Percentiles rank a stretch among this genome's conserved stretches.
phyloP scores from a whole-genome alignment of 306 rosid genomes.

The Medicago lupulina region DNA sequence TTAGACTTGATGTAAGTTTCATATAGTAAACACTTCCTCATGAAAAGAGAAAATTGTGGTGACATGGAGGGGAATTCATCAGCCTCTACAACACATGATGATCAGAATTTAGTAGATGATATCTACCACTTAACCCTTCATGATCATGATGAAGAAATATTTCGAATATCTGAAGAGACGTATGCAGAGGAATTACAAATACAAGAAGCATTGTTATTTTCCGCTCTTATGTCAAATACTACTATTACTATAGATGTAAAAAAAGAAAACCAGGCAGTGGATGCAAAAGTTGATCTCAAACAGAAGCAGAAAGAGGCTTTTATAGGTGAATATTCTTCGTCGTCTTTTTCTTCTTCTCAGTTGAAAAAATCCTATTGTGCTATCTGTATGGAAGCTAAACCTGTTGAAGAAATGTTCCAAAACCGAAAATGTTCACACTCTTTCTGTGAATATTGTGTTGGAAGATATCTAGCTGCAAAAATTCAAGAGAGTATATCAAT shows the following conservation, averaged over 20 bases:
- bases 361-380: slow-evolving; percentile 42
- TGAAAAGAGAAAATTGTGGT: neutral
- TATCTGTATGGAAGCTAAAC: slow-evolving; percentile 65
- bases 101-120: no score
- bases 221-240: neutral
- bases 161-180: neutral
- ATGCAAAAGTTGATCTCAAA: neutral
- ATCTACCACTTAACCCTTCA: no score
- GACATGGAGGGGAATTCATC: neutral
- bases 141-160: neutral
- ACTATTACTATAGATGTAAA: neutral
- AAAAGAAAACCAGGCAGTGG: neutral
- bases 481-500: slow-evolving; percentile 52
- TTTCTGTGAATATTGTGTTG: slow-evolving; percentile 43
- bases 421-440: slow-evolving; percentile 44
- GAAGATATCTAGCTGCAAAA: slow-evolving; percentile 52
- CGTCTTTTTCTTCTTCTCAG: neutral
- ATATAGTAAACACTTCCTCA: neutral
- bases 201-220: neutral
- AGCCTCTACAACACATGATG: neutral
- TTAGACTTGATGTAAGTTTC: no score
- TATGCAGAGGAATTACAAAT: neutral
- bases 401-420: slow-evolving; percentile 49
- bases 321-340: neutral
- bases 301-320: neutral